Percentiles rank a stretch among this genome's conserved stretches.
phyloP scores from a whole-genome alignment of 176 grass and related monocot genomes.

The Otatea glauca region DNA sequence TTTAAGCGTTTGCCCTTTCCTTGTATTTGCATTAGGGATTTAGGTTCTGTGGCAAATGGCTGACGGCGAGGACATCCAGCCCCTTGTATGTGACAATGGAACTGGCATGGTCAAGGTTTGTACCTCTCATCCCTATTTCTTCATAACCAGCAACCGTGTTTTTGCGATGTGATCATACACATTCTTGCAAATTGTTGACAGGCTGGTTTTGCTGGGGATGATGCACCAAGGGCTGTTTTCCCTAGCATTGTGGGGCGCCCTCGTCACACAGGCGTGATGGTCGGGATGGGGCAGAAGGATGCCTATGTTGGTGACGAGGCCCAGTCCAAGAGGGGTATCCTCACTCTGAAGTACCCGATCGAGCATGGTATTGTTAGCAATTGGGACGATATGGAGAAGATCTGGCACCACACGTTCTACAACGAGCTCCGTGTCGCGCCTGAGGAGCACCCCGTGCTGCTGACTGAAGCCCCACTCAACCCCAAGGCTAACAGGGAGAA shows the following conservation, averaged over 20 bases:
- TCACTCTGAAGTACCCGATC: conserved; percentile 50
- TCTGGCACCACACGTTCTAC: conserved; percentile 57
- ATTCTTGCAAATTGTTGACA: conserved; percentile 15
- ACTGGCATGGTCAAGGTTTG: conserved; percentile 57
- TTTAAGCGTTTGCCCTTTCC: background rate
- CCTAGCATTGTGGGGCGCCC: conserved; percentile 51
- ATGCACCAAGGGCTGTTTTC: conserved; percentile 52
- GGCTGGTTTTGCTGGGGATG: conserved; percentile 56
- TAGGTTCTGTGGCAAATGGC: conserved; percentile 44
- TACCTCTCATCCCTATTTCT: background rate
- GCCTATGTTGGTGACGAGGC: conserved; percentile 58
- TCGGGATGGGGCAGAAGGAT: conserved; percentile 59
- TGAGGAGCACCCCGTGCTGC: conserved; percentile 56
- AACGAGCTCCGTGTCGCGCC: conserved; percentile 55
- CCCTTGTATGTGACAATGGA: conserved; percentile 59
- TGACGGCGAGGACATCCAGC: conserved; percentile 53
- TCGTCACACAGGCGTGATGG: conserved; percentile 56
- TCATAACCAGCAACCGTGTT: background rate
- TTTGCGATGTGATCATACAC: background rate
- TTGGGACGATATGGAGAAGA: conserved; percentile 63
- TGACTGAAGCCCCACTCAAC: conserved; percentile 58
- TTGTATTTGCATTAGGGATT: background rate
- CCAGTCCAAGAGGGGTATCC: conserved; percentile 59
- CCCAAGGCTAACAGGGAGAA: conserved; percentile 60
- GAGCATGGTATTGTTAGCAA: conserved; percentile 57